Conservation (phyloP, 805 yeast genomes). For the Saccharomycopsis vini region DNA sequence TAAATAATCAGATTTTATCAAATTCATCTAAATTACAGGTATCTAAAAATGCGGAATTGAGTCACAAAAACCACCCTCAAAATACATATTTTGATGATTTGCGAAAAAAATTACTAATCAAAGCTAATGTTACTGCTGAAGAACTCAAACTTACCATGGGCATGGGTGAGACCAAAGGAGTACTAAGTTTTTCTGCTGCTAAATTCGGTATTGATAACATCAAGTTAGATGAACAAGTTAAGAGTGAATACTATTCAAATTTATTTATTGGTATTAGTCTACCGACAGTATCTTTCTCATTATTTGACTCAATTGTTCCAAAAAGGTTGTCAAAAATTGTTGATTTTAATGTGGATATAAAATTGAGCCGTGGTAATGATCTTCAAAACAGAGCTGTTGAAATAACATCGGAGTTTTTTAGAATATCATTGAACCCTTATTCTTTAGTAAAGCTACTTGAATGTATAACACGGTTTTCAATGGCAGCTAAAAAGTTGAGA, state of each 20-base stretch:
- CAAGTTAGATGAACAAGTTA: not conserved
- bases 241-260: too few species aligned
- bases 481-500: too few species aligned
- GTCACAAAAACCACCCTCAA: too few species aligned
- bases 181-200: not conserved
- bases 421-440: slow-evolving; percentile 49
- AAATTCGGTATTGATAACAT: not conserved
- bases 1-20: too few species aligned
- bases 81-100: too few species aligned
- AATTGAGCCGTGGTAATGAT: slow-evolving; percentile 33
- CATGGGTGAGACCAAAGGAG: slow-evolving; percentile 6
- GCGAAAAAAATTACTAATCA: slow-evolving; percentile 7
- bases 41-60: too few species aligned
- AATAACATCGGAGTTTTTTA: slow-evolving; percentile 44
- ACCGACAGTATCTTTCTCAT: slow-evolving; percentile 1
- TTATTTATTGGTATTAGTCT: too few species aligned
- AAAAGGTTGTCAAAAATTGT: slow-evolving; percentile 31
- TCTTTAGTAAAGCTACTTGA: slow-evolving; percentile 34
- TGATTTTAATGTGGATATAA: slow-evolving; percentile 39
- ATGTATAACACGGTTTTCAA: too few species aligned
- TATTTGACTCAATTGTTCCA: slow-evolving; percentile 11
- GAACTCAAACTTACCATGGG: not conserved
- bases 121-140: not conserved
- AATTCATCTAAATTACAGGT: too few species aligned
- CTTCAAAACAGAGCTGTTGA: slow-evolving; percentile 3